Evolutionary conservation across 2,329 filamentous ascomycete species (phyloP).

Genomic region (Colletotrichum somersetense): DNA sequence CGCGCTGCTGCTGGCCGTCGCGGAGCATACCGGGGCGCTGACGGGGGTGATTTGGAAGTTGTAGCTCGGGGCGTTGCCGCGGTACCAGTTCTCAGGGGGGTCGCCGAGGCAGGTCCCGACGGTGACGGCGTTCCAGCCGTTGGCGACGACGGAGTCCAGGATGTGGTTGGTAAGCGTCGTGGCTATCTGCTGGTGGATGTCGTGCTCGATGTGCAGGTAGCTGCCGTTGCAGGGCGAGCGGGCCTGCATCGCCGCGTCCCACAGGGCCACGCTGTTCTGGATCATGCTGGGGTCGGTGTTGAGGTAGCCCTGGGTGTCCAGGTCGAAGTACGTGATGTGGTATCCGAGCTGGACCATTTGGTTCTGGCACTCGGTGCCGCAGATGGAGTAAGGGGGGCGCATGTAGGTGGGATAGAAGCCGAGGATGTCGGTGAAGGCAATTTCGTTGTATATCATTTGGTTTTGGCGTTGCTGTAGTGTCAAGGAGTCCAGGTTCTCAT

Average conservation of each 20-base stretch:
- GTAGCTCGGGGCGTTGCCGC: slow-evolving; percentile 46
- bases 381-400: slow-evolving; percentile 46
- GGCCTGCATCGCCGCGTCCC: slow-evolving; percentile 50
- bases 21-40: slow-evolving; percentile 18
- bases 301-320: slow-evolving; percentile 49
- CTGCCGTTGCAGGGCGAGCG: slow-evolving; percentile 46
- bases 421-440: slow-evolving; percentile 57
- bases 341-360: slow-evolving; percentile 35
- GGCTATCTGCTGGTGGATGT: slow-evolving; percentile 59
- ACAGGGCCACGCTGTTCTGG: slow-evolving; percentile 49
- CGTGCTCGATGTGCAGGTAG: slow-evolving; percentile 52
- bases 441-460: slow-evolving; percentile 61
- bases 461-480: slow-evolving; percentile 49
- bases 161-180: slow-evolving; percentile 55
- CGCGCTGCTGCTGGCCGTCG: background rate
- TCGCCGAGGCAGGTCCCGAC: slow-evolving; percentile 62
- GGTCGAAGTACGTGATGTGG: slow-evolving; percentile 39
- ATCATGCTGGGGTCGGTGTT: slow-evolving; percentile 44
- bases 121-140: slow-evolving; percentile 54
- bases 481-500: slow-evolving; percentile 56
- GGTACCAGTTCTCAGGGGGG: slow-evolving; percentile 60
- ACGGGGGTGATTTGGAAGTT: slow-evolving; percentile 40
- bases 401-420: slow-evolving; percentile 62
- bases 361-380: slow-evolving; percentile 42
- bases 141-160: slow-evolving; percentile 31